Evolutionary conservation across 768 basidiomycete species (phyloP).

Genomic region (Boletus tylopilopsis): DNA sequence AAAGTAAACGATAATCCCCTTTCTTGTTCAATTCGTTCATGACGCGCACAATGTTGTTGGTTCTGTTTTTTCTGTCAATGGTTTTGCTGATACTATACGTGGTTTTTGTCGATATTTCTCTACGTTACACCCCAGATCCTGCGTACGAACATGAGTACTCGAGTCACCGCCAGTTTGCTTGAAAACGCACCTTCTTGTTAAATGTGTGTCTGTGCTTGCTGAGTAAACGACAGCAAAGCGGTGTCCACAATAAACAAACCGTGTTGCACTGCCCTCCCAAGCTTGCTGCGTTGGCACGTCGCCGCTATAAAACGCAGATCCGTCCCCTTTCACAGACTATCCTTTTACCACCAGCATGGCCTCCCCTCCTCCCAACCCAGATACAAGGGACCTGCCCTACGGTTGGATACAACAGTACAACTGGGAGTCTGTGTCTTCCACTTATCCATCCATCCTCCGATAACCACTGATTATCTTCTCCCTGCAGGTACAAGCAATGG

Average conservation of each 20-base stretch:
- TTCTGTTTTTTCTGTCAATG: background rate
- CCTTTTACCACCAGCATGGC: conserved; percentile 33
- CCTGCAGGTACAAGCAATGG: conserved; percentile 64
- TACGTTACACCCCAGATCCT: conserved; percentile 21
- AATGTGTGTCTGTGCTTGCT: conserved; percentile 9
- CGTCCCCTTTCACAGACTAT: conserved; percentile 23
- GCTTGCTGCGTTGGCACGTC: background rate
- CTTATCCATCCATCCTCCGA: conserved; percentile 11
- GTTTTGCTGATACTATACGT: conserved; percentile 24
- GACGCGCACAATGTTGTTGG: conserved; percentile 5
- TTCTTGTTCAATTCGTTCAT: conserved; percentile 6
- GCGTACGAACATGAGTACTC: background rate
- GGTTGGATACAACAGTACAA: conserved; percentile 74
- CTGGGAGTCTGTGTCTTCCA: conserved; percentile 45
- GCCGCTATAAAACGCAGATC: conserved; percentile 21
- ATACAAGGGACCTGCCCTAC: conserved; percentile 55
- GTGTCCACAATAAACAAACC: conserved; percentile 26
- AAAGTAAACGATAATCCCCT: conserved; percentile 14
- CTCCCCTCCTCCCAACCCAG: conserved; percentile 48
- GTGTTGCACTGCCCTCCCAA: conserved; percentile 19
- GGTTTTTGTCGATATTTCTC: conserved; percentile 26
- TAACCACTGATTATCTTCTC: conserved; percentile 22
- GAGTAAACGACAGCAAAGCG: conserved; percentile 32
- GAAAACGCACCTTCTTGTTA: conserved; percentile 2
- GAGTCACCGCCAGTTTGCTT: background rate